Percentiles rank a stretch among this genome's conserved stretches.
phyloP scores from a whole-genome alignment of 2,329 filamentous ascomycete genomes.

The Penicillium sp. region DNA sequence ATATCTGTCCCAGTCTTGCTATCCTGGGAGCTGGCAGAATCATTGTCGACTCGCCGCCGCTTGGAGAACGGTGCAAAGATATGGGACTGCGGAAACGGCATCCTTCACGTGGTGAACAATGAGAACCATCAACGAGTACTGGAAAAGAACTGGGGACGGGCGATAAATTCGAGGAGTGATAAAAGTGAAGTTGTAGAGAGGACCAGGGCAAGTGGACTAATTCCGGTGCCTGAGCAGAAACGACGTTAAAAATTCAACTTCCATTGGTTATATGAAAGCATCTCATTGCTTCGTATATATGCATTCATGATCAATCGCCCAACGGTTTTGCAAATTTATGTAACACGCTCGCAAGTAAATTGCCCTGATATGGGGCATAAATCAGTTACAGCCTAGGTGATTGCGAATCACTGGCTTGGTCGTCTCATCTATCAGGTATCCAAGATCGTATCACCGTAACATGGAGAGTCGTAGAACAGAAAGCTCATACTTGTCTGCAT shows the following conservation, averaged over 20 bases:
- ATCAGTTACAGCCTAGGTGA: slow-evolving; percentile 3
- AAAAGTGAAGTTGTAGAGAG: background rate
- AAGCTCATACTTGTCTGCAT: slow-evolving; percentile 8
- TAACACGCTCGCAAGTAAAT: slow-evolving; percentile 8
- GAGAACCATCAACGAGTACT: background rate
- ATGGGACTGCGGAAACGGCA: slow-evolving; percentile 6
- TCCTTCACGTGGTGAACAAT: slow-evolving; percentile 18
- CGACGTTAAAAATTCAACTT: background rate
- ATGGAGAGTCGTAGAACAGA: background rate
- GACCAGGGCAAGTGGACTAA: slow-evolving; percentile 7
- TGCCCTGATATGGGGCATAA: slow-evolving; percentile 1
- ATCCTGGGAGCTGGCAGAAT: slow-evolving; percentile 6
- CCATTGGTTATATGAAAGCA: slow-evolving; percentile 9
- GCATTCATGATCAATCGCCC: slow-evolving; percentile 21
- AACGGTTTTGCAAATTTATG: slow-evolving; percentile 3
- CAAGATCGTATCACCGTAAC: slow-evolving; percentile 15
- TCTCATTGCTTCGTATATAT: slow-evolving; percentile 29
- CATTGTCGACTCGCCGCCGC: slow-evolving; percentile 7
- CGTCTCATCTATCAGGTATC: slow-evolving; percentile 17
- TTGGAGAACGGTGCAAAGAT: slow-evolving; percentile 8
- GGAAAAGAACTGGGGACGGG: background rate
- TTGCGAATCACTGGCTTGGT: slow-evolving; percentile 5
- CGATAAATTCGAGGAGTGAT: background rate
- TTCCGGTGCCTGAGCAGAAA: background rate
- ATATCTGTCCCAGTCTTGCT: slow-evolving; percentile 17